Conservation (phyloP, 2,329 filamentous ascomycete genomes). For the Fusarium stilboides region DNA sequence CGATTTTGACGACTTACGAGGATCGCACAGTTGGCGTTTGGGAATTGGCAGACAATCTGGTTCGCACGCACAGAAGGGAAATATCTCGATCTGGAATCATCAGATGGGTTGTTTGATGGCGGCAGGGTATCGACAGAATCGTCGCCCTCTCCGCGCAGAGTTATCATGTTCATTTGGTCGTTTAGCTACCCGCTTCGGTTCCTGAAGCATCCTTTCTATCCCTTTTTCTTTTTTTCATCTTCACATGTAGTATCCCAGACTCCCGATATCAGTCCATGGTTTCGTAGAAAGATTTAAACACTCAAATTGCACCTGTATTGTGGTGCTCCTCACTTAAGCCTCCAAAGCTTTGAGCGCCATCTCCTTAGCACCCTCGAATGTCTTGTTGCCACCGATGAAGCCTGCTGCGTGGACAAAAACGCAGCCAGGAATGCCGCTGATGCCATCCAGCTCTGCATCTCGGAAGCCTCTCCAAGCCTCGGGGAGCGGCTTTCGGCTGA, state of each 20-base stretch:
- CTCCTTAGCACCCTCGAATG: slow-evolving; percentile 86
- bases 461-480: slow-evolving; percentile 93
- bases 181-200: slow-evolving; percentile 43
- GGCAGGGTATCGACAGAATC: slow-evolving; percentile 21
- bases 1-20: slow-evolving; percentile 51
- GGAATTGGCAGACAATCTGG: slow-evolving; percentile 49
- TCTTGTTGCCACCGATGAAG: slow-evolving; percentile 97
- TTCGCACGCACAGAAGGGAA: slow-evolving; percentile 42
- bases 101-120: slow-evolving; percentile 44
- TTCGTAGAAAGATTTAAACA: slow-evolving; percentile 10
- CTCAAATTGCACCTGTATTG: slow-evolving; percentile 1
- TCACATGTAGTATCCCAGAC: slow-evolving; percentile 18
- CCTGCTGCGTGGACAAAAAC: slow-evolving; percentile 96
- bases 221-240: slow-evolving; percentile 19
- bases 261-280: slow-evolving; percentile 14
- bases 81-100: slow-evolving; percentile 46
- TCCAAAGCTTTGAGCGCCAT: slow-evolving; percentile 86
- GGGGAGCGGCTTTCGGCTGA: slow-evolving; percentile 91
- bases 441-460: slow-evolving; percentile 85
- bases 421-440: slow-evolving; percentile 78
- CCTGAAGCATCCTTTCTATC: slow-evolving; percentile 37
- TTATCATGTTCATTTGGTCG: slow-evolving; percentile 46
- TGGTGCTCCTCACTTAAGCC: slow-evolving; percentile 46
- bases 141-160: slow-evolving; percentile 31
- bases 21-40: slow-evolving; percentile 51